Percentiles rank a stretch among this genome's conserved stretches.
Evolutionary conservation across 2,329 filamentous ascomycete genomes (phyloP).

Genomic region (Hymenoscyphus fructigenus): DNA sequence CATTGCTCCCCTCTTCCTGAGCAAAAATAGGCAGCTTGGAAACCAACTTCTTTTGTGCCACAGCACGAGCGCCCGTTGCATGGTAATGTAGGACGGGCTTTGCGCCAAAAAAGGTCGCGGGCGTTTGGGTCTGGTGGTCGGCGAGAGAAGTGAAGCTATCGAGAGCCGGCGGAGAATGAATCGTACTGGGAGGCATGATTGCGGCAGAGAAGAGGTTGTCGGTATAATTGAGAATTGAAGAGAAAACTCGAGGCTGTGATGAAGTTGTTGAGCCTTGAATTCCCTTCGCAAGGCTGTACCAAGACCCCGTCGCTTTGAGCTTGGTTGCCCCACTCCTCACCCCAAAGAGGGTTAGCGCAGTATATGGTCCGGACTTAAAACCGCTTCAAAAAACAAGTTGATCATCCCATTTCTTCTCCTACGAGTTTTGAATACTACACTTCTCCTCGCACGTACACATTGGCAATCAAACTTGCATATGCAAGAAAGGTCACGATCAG

Average conservation of each 20-base stretch:
- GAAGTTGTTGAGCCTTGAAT: neutral
- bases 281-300: neutral
- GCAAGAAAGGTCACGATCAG: too few species aligned
- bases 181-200: constrained; percentile 46
- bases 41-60: constrained; percentile 54
- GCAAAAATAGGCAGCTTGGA: constrained; percentile 51
- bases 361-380: too few species aligned
- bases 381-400: too few species aligned
- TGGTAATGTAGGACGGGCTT: constrained; percentile 71
- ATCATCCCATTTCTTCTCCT: too few species aligned
- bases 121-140: constrained; percentile 72
- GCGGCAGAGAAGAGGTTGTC: neutral
- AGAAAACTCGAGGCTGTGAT: neutral
- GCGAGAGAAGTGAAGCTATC: constrained; percentile 63
- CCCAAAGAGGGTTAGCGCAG: neutral
- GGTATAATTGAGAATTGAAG: neutral
- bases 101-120: constrained; percentile 67
- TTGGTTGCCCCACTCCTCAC: too few species aligned
- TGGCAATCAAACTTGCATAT: too few species aligned
- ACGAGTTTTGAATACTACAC: too few species aligned
- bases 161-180: constrained; percentile 55
- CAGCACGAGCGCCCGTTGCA: constrained; percentile 55
- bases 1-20: constrained; percentile 46
- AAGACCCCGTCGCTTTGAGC: too few species aligned
- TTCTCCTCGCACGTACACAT: too few species aligned